Percentiles rank a stretch among this genome's conserved stretches.
These are phyloP conservation scores for Hypoxylon subgilvum DNA, from an alignment of 495 filamentous ascomycete genomes.

Conservation along the genomic window DNA sequence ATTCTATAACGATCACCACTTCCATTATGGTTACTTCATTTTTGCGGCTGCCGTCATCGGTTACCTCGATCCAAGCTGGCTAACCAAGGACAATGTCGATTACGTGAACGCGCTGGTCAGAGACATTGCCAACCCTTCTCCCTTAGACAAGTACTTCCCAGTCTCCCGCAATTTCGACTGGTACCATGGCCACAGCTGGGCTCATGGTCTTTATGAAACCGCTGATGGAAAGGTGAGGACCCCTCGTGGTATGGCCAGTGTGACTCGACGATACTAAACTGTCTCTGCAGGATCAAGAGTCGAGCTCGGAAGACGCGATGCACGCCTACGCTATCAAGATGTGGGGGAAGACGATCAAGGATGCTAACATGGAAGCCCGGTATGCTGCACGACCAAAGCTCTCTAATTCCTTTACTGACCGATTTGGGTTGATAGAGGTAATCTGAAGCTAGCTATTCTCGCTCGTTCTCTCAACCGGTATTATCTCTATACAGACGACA, in stretches of 20 bases:
- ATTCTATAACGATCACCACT: conserved; percentile 96
- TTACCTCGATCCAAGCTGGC: conserved; percentile 78
- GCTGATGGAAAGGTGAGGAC: conserved; percentile 72
- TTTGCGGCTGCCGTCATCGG: conserved; percentile 86
- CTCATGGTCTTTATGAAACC: conserved; percentile 91
- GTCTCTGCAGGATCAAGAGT: conserved; percentile 73
- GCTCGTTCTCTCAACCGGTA: conserved; percentile 75
- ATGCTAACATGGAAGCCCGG: conserved; percentile 82
- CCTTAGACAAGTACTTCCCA: conserved; percentile 77
- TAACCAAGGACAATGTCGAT: conserved; percentile 66
- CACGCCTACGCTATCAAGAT: conserved; percentile 90
- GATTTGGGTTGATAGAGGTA: conserved; percentile 54
- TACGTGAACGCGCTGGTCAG: conserved; percentile 83
- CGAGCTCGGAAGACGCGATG: conserved; percentile 87
- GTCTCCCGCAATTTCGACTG: conserved; percentile 90
- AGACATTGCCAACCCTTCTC: conserved; percentile 77
- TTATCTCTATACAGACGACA: conserved; percentile 74
- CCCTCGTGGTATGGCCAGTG: too few relatives aligned
- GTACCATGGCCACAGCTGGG: conserved; percentile 96
- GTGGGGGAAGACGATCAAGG: conserved; percentile 81
- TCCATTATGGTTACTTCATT: conserved; percentile 90
- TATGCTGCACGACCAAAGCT: conserved; percentile 17
- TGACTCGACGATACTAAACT: conserved; percentile 4
- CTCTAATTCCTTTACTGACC: conserved; percentile 7
- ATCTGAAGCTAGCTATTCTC: conserved; percentile 81